Base-by-base conservation (phyloP, 2,329 filamentous ascomycete genomes). In the Capronia coronata region DNA sequence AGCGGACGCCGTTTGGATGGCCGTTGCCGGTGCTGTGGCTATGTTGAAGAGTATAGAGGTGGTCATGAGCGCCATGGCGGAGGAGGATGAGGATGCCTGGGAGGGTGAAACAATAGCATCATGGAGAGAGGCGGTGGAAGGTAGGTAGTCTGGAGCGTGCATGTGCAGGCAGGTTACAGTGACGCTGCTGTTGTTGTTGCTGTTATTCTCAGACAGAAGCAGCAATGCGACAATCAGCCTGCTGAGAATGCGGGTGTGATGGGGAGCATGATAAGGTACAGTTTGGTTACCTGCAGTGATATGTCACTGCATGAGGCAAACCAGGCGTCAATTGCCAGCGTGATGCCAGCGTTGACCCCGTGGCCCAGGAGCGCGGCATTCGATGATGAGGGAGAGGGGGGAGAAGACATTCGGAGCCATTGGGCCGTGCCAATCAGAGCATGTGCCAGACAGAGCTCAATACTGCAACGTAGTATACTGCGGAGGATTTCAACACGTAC, bases 41-140 rank as follows among this genome's bases (percentile, higher is more conserved):
- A 58, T 58, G 22, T 29, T 43, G 48, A 51, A 42, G 29, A 54
- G 11, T n/a, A 56, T n/a, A 22, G 48, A 48, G 10, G 49, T 52
- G 23, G 40, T 44, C 16, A 43, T 51, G 21, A 46, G 30, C 35
- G 44, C 43, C 18, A 52, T 45, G 5, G 19, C 7, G 18, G 43
- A 43, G 3, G 14, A 43, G 19, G 37, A 18, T 4, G 49, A 22
- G 8, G 43, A 49, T n/a, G 45, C 19, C 32, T 43, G 45, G 11
- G 37, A 30, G 4, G 38, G 37, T 16, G 45, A 47, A 41, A 41
- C 45, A 35, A 49, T 25, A 11, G 34, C 53, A 52, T 55, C 35
- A 32, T 52, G 34, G 29, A 52, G 11, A 9, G 25, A 29, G 8
- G 43, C 39, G 23, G 46, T 21, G 6, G 49, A 49, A 21, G 49